Base-by-base conservation (phyloP, 2,329 filamentous ascomycete genomes). In the Sphaerulina populicola region DNA sequence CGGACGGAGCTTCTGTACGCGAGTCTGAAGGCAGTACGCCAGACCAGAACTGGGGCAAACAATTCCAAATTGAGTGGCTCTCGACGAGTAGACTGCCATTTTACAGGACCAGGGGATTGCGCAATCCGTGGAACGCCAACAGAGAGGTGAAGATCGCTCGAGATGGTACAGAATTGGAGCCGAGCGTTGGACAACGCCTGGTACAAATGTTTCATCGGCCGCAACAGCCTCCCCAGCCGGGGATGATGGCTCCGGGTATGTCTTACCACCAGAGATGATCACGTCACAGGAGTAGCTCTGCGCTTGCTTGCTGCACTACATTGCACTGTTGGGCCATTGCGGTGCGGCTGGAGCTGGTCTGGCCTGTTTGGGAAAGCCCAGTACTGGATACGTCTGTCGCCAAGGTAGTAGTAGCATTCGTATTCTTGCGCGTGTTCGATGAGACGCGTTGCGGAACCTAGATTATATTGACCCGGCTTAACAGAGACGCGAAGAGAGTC, bases 91-190 rank as follows among this genome's bases (percentile, higher is more conserved):
- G 83, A 33, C 76, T 97, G 4, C 89, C 91, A 0, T 97, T 97
- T 65, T 94, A 93, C 67, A 81, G 86, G 39, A 94, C 90, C 0
- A 76, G 89, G 57, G 90, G 91, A 0, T 71, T 97, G 49, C 80
- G 90, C 31, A 97, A 97, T 65, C 86, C 88, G 0, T 95, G 89
- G 88, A 97, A 97, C 67, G 86, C 88, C 4, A 95, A 96, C 64
- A 77, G 91, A 47, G 91, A 97, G 65, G 87, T 97, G 56, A 97
- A 97, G 70, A 95, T 97, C 64, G 91, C 91, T 21, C 79, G 91
- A 62, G 91, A 97, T 62, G 91, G 91, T 1, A 97, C 91, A 0
- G 91, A 97, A 68, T 74, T 97, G 47, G 91, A 97, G 68, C 86
- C 90, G 27, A 79, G 76, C 29, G 79, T 94, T 39, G 91, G 90